Percentiles rank a stretch among this genome's conserved stretches.
Evolutionary conservation across 2,329 filamentous ascomycete species (phyloP).

Genomic region (Fusarium nisikadoi): DNA sequence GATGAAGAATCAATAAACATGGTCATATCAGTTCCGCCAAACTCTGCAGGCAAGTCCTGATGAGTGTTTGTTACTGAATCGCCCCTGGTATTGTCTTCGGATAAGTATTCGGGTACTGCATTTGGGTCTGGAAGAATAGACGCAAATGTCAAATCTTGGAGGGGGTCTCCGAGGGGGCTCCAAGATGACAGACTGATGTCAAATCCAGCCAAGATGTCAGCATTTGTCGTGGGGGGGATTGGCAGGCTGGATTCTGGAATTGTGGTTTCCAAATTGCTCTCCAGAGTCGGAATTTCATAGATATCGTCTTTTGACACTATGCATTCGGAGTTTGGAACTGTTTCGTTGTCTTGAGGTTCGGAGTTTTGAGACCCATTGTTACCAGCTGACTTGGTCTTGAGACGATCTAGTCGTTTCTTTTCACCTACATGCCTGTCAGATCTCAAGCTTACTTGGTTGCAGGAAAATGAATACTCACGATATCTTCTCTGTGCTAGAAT

Average conservation of each 20-base stretch:
- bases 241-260: background rate
- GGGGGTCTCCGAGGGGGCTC: conserved; percentile 35
- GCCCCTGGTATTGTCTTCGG: conserved; percentile 8
- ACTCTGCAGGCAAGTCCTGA: background rate
- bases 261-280: background rate
- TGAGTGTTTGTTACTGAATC: background rate
- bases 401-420: conserved; percentile 47
- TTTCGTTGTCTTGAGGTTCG: background rate
- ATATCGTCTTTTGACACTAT: conserved; percentile 12
- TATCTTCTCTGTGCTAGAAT: conserved; percentile 66
- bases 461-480: conserved; percentile 45
- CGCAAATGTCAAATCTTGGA: conserved; percentile 29
- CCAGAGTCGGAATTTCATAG: conserved; percentile 1
- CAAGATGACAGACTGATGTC: conserved; percentile 40
- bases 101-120: conserved; percentile 15
- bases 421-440: conserved; percentile 43
- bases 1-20: conserved; percentile 36
- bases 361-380: conserved; percentile 4
- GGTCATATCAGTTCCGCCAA: conserved; percentile 21
- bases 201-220: conserved; percentile 33
- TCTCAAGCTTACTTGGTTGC: background rate
- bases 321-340: background rate
- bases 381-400: conserved; percentile 32
- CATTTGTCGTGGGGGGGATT: conserved; percentile 10
- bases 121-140: conserved; percentile 29